These are phyloP conservation scores for Stagonosporopsis chrysanthemi DNA, from an alignment of 2,329 filamentous ascomycete genomes.

Conservation along the genomic window DNA sequence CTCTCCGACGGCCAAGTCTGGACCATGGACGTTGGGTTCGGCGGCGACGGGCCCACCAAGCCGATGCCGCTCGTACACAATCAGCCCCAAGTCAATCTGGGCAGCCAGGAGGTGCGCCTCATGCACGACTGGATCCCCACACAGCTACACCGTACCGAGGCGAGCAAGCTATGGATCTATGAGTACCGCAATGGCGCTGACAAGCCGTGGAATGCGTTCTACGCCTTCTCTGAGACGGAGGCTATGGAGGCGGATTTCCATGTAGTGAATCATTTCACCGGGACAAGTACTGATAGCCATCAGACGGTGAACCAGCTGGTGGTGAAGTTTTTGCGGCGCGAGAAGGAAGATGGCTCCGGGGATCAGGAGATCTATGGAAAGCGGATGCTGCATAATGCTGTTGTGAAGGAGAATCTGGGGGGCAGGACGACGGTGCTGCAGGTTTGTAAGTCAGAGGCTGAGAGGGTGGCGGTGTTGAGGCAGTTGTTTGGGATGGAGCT, in stretches of 20 bases:
- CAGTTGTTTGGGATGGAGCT: conserved; percentile 53
- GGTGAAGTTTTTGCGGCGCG: conserved; percentile 49
- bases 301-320: conserved; percentile 45
- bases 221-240: conserved; percentile 52
- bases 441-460: conserved; percentile 50
- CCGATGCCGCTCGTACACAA: conserved; percentile 62
- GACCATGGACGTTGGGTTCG: conserved; percentile 70
- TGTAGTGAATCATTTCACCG: conserved; percentile 51
- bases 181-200: conserved; percentile 57
- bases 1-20: conserved; percentile 60
- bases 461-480: conserved; percentile 49
- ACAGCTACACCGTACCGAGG: conserved; percentile 46
- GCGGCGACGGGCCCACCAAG: conserved; percentile 65
- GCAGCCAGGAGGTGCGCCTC: conserved; percentile 64
- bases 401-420: conserved; percentile 54
- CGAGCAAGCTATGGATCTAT: conserved; percentile 67
- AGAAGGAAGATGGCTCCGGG: conserved; percentile 41
- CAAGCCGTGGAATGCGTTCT: conserved; percentile 53
- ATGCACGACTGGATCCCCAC: conserved; percentile 58
- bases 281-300: conserved; percentile 41
- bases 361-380: conserved; percentile 46
- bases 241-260: conserved; percentile 52
- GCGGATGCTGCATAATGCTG: conserved; percentile 52
- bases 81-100: conserved; percentile 58
- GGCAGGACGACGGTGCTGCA: conserved; percentile 51